These are phyloP conservation scores for Solanum hybrid DNA, from an alignment of 305 asterid species.

Conservation along the genomic window DNA sequence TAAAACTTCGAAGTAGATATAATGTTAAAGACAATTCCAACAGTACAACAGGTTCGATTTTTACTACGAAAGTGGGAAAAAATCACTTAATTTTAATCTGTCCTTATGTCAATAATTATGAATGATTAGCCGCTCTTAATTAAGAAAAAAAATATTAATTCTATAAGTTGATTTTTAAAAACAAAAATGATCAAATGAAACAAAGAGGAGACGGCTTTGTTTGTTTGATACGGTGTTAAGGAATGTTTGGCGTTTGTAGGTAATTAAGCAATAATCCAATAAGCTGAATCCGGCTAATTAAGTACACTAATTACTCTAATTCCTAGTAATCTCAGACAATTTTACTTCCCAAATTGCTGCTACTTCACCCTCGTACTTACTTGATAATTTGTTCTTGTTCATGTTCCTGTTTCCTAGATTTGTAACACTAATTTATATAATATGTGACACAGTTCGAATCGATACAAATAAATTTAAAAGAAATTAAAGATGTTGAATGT, in stretches of 20 bases:
- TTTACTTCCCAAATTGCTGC: slow-evolving; percentile 7
- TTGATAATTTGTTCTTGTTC: slow-evolving; percentile 13
- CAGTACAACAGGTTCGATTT: background rate
- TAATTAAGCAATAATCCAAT: slow-evolving; percentile 15
- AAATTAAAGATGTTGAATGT: no score
- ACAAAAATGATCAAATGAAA: background rate
- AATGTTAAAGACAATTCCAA: background rate
- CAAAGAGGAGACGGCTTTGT: slow-evolving; percentile 23
- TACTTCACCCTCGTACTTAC: slow-evolving; percentile 12
- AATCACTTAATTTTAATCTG: background rate
- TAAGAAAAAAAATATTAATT: background rate
- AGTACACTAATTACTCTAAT: no score
- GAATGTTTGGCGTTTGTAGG: slow-evolving; percentile 17
- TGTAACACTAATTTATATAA: background rate
- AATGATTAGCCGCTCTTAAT: slow-evolving; percentile 5
- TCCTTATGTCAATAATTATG: background rate
- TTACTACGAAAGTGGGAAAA: background rate
- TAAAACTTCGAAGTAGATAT: background rate
- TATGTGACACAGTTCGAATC: background rate
- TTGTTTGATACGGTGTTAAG: slow-evolving; percentile 30
- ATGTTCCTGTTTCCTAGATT: background rate
- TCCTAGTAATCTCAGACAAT: background rate
- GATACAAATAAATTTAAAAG: background rate
- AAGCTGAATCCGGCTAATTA: slow-evolving; percentile 47
- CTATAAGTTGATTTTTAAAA: background rate